phyloP scores from a whole-genome alignment of 148 eudicot genomes.

The Spergularia marina region DNA sequence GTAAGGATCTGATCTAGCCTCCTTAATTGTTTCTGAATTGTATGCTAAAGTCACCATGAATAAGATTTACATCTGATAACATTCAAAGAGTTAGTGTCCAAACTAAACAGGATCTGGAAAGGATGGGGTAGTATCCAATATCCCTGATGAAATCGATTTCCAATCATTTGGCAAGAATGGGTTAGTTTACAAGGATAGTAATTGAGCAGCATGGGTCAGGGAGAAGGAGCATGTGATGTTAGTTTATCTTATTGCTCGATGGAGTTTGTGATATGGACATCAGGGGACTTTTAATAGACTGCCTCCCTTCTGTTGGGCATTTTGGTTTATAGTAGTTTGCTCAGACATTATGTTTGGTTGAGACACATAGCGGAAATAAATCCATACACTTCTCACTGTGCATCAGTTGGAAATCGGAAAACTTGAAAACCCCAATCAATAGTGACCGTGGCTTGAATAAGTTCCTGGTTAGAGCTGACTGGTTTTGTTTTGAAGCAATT shows the following conservation, averaged over 20 bases:
- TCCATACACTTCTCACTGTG: not conserved
- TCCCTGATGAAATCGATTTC: too few species aligned
- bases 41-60: not conserved
- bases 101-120: too few species aligned
- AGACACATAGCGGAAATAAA: not conserved
- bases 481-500: too few species aligned
- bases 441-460: too few species aligned
- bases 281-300: slow-evolving; percentile 2
- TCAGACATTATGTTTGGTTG: not conserved
- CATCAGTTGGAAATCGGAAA: not conserved
- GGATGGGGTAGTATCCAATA: too few species aligned
- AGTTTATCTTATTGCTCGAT: not conserved
- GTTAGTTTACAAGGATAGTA: not conserved
- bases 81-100: too few species aligned
- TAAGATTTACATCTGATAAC: too few species aligned
- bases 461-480: too few species aligned
- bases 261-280: not conserved
- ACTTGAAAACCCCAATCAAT: too few species aligned
- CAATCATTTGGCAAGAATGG: slow-evolving; percentile 6
- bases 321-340: not conserved
- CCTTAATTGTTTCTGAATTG: not conserved
- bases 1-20: slow-evolving; percentile 30
- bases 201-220: not conserved
- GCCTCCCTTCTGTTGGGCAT: not conserved
- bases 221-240: not conserved